Base-by-base conservation (phyloP, 2,329 filamentous ascomycete genomes). In the Neurospora sp. region DNA sequence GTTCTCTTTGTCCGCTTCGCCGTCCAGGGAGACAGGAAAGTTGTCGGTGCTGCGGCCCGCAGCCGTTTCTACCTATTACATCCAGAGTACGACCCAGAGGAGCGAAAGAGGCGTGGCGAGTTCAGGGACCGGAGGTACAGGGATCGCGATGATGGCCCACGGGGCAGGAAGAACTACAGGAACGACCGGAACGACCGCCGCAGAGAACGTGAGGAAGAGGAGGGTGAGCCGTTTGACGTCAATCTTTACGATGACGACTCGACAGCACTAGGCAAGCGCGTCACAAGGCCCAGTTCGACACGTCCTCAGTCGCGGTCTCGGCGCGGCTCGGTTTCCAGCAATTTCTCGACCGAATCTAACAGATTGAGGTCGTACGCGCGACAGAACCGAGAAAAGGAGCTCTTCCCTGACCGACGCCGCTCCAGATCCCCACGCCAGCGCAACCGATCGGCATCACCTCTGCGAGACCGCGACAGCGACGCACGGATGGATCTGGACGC, bases 41-140 rank as follows among this genome's bases (percentile, higher is more conserved):
- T 89, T 76, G 87, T 84, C 62, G 90, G 92, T 52, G 95, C 96
- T 1, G 88, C 93, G 11, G 86, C 91, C 68, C 87, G 91, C 72
- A 98, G 95, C 80, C 87, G 93, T 13, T 98, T 96, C 82, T 99
- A 99, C 78, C 88, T 97, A 42, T 86, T 96, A 76, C 92, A 98
- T 75, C 95, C 95, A 1, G 92, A 97, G 75, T 89, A 93, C 77
- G 94, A 97, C 76, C 93, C 91, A 2, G 89, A 90, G 74, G 93
- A 92, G 81, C 87, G 88, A 68, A 83, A 89, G 72, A 86, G 89
- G 71, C 84, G 83, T 71, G 84, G 86, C 68, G 84, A 87, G 52
- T 71, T 72, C 23, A 62, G 52, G 9, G 52, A 62, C 70, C 83
- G 84, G 70, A 85, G 84, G 77, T 92, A 90, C 77, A 87, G 89